Evolutionary conservation across 148 eudicot species (phyloP).

Genomic region (Rhododendron ferrugineum): DNA sequence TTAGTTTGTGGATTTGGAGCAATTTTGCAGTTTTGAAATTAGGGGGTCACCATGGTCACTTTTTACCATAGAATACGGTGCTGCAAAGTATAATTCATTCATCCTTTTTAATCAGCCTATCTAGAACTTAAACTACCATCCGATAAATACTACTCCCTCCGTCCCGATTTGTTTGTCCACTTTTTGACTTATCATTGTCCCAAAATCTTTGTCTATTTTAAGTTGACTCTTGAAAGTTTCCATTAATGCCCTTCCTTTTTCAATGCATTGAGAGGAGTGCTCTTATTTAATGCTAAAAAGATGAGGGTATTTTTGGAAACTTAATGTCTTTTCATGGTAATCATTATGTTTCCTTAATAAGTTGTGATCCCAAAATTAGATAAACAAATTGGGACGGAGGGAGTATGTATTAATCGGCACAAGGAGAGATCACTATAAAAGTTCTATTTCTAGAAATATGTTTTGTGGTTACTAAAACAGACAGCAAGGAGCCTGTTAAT

Average conservation of each 20-base stretch:
- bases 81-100: not conserved
- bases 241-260: too few relatives aligned
- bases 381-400: too few relatives aligned
- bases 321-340: too few relatives aligned
- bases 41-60: not conserved
- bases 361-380: too few relatives aligned
- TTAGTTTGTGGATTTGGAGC: not conserved
- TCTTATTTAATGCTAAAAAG: too few relatives aligned
- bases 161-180: too few relatives aligned
- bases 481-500: not conserved
- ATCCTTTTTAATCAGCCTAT: not conserved
- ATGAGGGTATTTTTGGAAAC: too few relatives aligned
- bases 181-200: too few relatives aligned
- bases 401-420: not conserved
- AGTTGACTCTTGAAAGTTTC: too few relatives aligned
- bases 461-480: not conserved
- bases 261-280: too few relatives aligned
- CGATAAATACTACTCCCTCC: not conserved
- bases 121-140: not conserved
- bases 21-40: not conserved
- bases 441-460: not conserved
- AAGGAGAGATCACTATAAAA: not conserved
- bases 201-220: too few relatives aligned
- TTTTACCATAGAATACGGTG: not conserved
- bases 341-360: too few relatives aligned